phyloP scores from a whole-genome alignment of 2,329 filamentous ascomycete species.

The Coniella vitis region DNA sequence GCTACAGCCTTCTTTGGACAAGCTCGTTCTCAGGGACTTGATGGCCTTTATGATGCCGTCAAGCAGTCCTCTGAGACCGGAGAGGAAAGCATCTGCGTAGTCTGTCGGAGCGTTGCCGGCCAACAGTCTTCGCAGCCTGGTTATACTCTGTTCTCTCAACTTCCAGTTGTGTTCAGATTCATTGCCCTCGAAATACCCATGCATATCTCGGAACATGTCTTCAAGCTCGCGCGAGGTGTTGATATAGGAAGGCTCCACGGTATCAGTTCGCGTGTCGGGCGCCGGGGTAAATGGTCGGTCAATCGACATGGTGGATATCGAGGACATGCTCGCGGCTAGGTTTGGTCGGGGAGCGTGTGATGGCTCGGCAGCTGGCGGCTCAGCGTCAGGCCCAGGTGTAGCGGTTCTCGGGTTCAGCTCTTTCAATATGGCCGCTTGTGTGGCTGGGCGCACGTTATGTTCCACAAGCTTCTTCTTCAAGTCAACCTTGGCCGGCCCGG shows the following conservation, averaged over 20 bases:
- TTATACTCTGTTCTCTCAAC: conserved; percentile 73
- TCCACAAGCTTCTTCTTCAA: conserved; percentile 79
- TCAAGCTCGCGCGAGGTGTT: conserved; percentile 84
- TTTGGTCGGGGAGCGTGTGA: conserved; percentile 33
- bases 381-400: conserved; percentile 9
- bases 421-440: conserved; percentile 72
- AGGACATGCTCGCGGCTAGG: conserved; percentile 47
- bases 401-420: conserved; percentile 53
- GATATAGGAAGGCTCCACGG: conserved; percentile 74
- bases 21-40: conserved; percentile 78
- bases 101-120: conserved; percentile 79
- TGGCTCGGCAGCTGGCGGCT: conserved; percentile 2
- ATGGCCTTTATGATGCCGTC: conserved; percentile 86
- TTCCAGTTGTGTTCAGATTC: conserved; percentile 91
- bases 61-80: conserved; percentile 64
- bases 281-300: conserved; percentile 55
- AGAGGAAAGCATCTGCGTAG: conserved; percentile 64
- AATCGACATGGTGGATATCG: conserved; percentile 40
- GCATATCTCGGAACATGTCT: conserved; percentile 77
- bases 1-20: conserved; percentile 79
- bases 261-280: conserved; percentile 58
- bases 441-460: conserved; percentile 80
- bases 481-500: conserved; percentile 78
- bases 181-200: conserved; percentile 72
- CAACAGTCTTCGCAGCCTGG: conserved; percentile 68